Evolutionary conservation across 352 stramenopile species (phyloP).

Genomic region (Globisporangium solare): DNA sequence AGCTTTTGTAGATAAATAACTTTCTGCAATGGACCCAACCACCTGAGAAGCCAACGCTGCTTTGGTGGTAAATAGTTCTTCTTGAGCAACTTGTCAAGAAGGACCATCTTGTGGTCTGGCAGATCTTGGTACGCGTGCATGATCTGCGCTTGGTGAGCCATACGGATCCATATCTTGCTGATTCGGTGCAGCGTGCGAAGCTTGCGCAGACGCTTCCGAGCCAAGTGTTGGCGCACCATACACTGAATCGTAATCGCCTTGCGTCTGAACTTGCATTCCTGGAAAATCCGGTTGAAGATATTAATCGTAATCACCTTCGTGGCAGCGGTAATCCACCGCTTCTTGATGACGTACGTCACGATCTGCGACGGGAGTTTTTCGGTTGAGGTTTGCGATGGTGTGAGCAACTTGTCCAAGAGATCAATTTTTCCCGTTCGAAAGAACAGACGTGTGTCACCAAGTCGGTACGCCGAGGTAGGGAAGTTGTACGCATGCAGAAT

Average conservation of each 20-base stretch:
- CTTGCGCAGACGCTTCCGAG: slow-evolving; percentile 62
- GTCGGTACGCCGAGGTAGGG: slow-evolving; percentile 63
- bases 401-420: slow-evolving; percentile 71
- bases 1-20: slow-evolving; percentile 85
- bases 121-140: slow-evolving; percentile 74
- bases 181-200: slow-evolving; percentile 58
- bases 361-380: slow-evolving; percentile 30
- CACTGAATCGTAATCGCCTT: slow-evolving; percentile 78
- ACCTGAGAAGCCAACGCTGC: slow-evolving; percentile 83
- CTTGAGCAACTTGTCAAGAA: slow-evolving; percentile 71
- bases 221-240: slow-evolving; percentile 67
- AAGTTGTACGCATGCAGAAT: slow-evolving; percentile 80
- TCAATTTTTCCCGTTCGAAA: slow-evolving; percentile 87
- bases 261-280: slow-evolving; percentile 61
- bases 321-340: slow-evolving; percentile 67
- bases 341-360: slow-evolving; percentile 66
- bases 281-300: slow-evolving; percentile 63
- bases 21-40: slow-evolving; percentile 71
- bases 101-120: slow-evolving; percentile 81
- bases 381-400: slow-evolving; percentile 31
- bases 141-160: slow-evolving; percentile 61
- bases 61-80: slow-evolving; percentile 53
- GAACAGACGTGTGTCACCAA: slow-evolving; percentile 79
- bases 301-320: slow-evolving; percentile 75
- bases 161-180: slow-evolving; percentile 54